These are phyloP conservation scores for Globisporangium recalcitrans DNA, from an alignment of 352 stramenopile species.

Conservation along the genomic window DNA sequence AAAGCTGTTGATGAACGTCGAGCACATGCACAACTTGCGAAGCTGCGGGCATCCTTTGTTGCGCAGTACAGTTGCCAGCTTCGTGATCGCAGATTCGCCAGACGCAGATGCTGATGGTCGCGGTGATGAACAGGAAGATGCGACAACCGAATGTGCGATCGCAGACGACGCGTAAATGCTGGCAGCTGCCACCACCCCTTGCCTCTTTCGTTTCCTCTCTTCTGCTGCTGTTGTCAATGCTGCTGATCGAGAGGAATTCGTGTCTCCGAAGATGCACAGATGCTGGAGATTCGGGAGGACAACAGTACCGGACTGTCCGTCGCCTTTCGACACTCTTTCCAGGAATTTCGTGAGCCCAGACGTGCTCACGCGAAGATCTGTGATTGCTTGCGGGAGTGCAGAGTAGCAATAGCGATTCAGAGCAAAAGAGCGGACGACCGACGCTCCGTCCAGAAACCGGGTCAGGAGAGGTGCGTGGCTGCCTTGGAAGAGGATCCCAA, in stretches of 20 bases:
- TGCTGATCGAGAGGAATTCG: background rate
- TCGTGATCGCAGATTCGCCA: slow-evolving; percentile 18
- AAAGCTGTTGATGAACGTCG: slow-evolving; percentile 22
- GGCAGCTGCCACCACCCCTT: background rate
- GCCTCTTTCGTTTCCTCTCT: slow-evolving; percentile 8
- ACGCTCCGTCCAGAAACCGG: slow-evolving; percentile 15
- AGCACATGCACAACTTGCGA: slow-evolving; percentile 16
- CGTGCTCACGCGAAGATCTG: slow-evolving; percentile 16
- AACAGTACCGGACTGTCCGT: background rate
- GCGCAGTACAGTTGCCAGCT: slow-evolving; percentile 11
- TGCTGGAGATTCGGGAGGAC: slow-evolving; percentile 19
- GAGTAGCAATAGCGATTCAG: slow-evolving; percentile 18
- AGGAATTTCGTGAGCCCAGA: slow-evolving; percentile 5
- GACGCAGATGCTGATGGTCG: background rate
- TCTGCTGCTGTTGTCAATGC: background rate
- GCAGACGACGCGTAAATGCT: background rate
- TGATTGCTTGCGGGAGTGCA: slow-evolving; percentile 18
- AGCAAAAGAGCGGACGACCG: slow-evolving; percentile 13
- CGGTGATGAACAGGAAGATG: background rate
- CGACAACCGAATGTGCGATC: slow-evolving; percentile 2
- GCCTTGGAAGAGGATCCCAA: slow-evolving; percentile 16
- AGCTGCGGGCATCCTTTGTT: slow-evolving; percentile 9
- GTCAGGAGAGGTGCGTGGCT: slow-evolving; percentile 10
- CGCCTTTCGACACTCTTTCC: background rate
- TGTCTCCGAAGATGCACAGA: slow-evolving; percentile 11